phyloP scores from a whole-genome alignment of 2,329 filamentous ascomycete genomes.

The Fusarium sp. region DNA sequence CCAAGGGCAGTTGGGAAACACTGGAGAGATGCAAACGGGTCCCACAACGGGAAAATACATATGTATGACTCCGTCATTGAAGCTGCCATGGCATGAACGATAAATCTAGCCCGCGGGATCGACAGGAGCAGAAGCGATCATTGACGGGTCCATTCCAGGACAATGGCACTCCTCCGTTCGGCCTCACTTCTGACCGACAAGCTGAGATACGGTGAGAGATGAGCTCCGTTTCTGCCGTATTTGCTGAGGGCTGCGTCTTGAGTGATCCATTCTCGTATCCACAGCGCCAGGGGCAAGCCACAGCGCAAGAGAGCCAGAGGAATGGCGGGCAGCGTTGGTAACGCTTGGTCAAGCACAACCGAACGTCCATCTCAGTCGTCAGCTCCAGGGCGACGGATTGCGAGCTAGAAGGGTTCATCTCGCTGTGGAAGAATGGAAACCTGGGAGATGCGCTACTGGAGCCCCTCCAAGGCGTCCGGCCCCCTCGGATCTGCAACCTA shows the following conservation, averaged over 20 bases:
- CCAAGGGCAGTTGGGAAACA: constrained; percentile 6
- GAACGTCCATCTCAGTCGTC: constrained; percentile 3
- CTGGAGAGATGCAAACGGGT: constrained; percentile 13
- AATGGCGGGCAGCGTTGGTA: constrained; percentile 13
- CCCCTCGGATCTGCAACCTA: constrained; percentile 44
- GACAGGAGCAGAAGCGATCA: constrained; percentile 40
- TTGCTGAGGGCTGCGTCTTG: constrained; percentile 1
- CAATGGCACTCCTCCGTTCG: constrained; percentile 1
- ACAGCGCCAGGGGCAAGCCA: constrained; percentile 24
- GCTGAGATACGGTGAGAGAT: constrained; percentile 1
- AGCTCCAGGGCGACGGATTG: constrained; percentile 19
- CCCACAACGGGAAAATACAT: constrained; percentile 16
- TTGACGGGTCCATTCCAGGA: constrained; percentile 25
- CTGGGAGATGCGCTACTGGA: constrained; percentile 26
- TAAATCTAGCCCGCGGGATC: constrained; percentile 35
- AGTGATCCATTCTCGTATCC: constrained; percentile 35
- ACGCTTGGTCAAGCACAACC: neutral
- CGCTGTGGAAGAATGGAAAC: constrained; percentile 41
- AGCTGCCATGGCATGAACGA: constrained; percentile 9
- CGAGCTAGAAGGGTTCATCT: constrained; percentile 40
- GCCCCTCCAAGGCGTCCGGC: constrained; percentile 38
- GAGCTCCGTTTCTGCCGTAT: constrained; percentile 12
- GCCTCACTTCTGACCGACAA: constrained; percentile 6
- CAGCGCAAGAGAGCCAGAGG: constrained; percentile 15
- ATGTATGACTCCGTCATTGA: constrained; percentile 28